These are phyloP conservation scores for Symbiotaphrina buchneri DNA, from an alignment of 495 filamentous ascomycete genomes.

Conservation along the genomic window DNA sequence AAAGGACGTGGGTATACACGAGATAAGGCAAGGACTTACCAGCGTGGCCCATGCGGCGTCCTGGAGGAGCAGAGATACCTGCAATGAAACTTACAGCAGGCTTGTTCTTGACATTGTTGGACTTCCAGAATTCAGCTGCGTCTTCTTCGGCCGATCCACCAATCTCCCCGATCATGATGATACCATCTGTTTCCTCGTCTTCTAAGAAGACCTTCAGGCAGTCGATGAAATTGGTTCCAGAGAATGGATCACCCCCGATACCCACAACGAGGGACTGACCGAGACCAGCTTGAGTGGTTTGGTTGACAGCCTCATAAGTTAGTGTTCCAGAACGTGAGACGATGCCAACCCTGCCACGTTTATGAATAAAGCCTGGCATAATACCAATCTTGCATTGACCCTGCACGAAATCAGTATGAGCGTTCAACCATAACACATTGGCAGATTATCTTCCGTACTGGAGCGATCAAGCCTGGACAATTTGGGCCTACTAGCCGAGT, in stretches of 20 bases:
- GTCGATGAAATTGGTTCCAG: conserved; percentile 98
- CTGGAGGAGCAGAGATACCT: conserved; percentile 89
- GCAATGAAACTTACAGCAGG: conserved; percentile 96
- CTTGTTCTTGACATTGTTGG: conserved; percentile 79
- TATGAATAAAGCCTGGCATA: conserved; percentile 99
- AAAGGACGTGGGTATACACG: background rate
- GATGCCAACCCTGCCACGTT: conserved; percentile 94
- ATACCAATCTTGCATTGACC: conserved; percentile 99
- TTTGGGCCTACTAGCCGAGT: conserved; percentile 92
- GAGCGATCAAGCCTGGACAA: conserved; percentile 95
- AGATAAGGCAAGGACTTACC: conserved; percentile 18
- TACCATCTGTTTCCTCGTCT: conserved; percentile 92
- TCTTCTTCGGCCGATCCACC: conserved; percentile 96
- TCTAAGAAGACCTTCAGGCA: conserved; percentile 91
- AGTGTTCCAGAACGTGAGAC: conserved; percentile 95
- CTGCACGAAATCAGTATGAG: conserved; percentile 15
- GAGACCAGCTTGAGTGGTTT: conserved; percentile 90
- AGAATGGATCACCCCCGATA: conserved; percentile 97
- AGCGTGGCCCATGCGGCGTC: conserved; percentile 94
- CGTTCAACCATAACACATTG: background rate
- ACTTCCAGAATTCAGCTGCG: conserved; percentile 84
- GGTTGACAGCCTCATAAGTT: conserved; percentile 99
- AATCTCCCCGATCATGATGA: conserved; percentile 99
- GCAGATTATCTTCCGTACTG: conserved; percentile 20
- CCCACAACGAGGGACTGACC: conserved; percentile 96